Base-by-base conservation (phyloP, 257 asterid genomes). In the Paulownia fortunei region DNA sequence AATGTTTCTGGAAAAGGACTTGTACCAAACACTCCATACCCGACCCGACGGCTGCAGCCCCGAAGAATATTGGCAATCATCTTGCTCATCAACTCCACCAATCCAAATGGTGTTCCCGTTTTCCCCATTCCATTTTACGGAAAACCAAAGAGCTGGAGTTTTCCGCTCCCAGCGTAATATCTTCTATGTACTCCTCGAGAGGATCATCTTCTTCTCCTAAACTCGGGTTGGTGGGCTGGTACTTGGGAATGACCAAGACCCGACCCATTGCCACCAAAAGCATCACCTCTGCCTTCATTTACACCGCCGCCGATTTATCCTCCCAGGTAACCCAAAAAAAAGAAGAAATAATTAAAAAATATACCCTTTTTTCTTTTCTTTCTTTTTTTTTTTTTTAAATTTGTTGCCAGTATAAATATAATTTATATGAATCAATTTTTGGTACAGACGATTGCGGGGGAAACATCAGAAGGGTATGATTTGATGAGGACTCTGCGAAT, bases 251-350 rank as follows among this genome's bases (percentile, higher is more conserved):
- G 97, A 51, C 91, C 63, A 64, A 85, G 72, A 67, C 92, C 72
- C 86, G 89, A 11, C 97, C 98, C 72, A 75, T 94, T 62, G 64
- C 84, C 71, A 94, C 97, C 26, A 94, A 92, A 77, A 88, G 92
- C 84, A 16, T 91, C 44, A 90, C 97, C 26, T 83, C 92, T 42
- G 88, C 91, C 62, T 58, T 89, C 64, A 94, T 92, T 77, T 88
- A 90, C 84, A 78, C 89, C 21, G 96, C 91, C 37, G 97, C 98
- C 34, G 98, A 94, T 86, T 78, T 89, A 21, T 89, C 97, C 26
- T 86, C 97, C 0, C 98, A 93, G 97, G 97, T 91, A 58, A 46
- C 21, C 73, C 32, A 11, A 62, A 0, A 0, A 6, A 0, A 13
- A 66, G 0, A 15, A 58, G 24, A 21, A 5, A 16, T 30, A 34